Evolutionary conservation across 495 filamentous ascomycete genomes (phyloP), one percentile per base, ranked within the genome.

Genomic region (Tetracladium setigerum): DNA sequence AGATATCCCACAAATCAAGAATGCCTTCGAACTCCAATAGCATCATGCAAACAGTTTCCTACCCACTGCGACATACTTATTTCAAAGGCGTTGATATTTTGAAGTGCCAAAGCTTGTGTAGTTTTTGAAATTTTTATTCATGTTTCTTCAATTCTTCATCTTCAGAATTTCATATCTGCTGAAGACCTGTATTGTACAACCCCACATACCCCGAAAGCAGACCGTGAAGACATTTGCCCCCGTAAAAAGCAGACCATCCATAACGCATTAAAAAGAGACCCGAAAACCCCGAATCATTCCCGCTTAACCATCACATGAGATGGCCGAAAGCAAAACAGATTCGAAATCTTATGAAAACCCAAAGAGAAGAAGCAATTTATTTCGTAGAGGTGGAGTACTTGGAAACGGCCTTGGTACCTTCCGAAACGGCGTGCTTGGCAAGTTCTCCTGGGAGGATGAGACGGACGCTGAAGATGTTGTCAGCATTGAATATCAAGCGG

Each of bases 341-440:
- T 49, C 53, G 50, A 46, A 52, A 70, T 67, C 68, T 41, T 55
- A 67, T 72, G 66, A 61, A 61, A 61, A 52, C 67, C 69, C 67
- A 61, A 71, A 54, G 16, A 30, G 24, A 31, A 50, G 45, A 52
- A 49, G 16, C 42, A 65, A 68, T 72, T 80, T 95, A 98, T 87
- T 98, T 98, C 68, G 91, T 94, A 58, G 91, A 95, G 42, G 91
- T 96, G 55, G 90, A 95, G 80, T 98, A 98, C 82, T 98, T 98
- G 79, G 92, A 97, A 55, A 98, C 92, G 46, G 92, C 92, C 89
- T 98, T 98, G 67, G 92, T 98, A 62, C 92, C 92, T 74, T 98
- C 92, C 58, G 92, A 98, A 24, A 98, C 92, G 60, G 92, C 92
- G 71, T 98, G 92, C 84, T 98, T 98, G 65, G 92, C 92, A 48